Evolutionary conservation across 495 filamentous ascomycete species (phyloP).

Genomic region (Hypomontagnella monticulosa): DNA sequence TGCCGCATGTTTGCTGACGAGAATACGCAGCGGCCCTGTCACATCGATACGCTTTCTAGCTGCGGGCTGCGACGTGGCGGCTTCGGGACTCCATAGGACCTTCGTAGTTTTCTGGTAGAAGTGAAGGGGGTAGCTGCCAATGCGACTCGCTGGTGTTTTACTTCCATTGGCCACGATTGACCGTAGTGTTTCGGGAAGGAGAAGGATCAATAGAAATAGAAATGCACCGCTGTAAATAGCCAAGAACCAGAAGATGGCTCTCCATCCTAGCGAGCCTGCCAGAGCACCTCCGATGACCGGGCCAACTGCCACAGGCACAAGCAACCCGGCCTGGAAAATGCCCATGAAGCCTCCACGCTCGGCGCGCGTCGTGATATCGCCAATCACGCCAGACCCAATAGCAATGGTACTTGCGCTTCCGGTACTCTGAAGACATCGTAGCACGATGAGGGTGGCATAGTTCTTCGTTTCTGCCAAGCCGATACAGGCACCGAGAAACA

Average conservation of each 20-base stretch:
- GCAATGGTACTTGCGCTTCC: slow-evolving; percentile 64
- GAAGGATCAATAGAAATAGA: slow-evolving; percentile 51
- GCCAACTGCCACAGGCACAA: slow-evolving; percentile 60
- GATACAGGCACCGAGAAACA: slow-evolving; percentile 60
- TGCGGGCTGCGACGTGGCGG: slow-evolving; percentile 23
- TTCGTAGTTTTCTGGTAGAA: slow-evolving; percentile 48
- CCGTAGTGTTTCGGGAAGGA: slow-evolving; percentile 65
- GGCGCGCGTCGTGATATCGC: slow-evolving; percentile 62
- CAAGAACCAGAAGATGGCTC: slow-evolving; percentile 67
- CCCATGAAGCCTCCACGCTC: slow-evolving; percentile 67
- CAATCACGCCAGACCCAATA: slow-evolving; percentile 66
- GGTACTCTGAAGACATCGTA: slow-evolving; percentile 61
- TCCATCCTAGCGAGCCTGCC: slow-evolving; percentile 63
- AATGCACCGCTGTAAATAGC: slow-evolving; percentile 58
- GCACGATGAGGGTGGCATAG: slow-evolving; percentile 57
- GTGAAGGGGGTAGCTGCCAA: slow-evolving; percentile 49
- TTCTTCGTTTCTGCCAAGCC: slow-evolving; percentile 58
- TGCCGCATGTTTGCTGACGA: slow-evolving; percentile 53
- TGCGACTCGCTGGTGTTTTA: slow-evolving; percentile 36
- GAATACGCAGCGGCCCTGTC: slow-evolving; percentile 56
- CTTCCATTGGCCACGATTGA: slow-evolving; percentile 64
- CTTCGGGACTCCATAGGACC: slow-evolving; percentile 30
- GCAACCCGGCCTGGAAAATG: slow-evolving; percentile 60
- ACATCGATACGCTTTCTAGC: slow-evolving; percentile 50
- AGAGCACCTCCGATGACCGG: slow-evolving; percentile 66